A percentile compares a stretch with the other conserved stretches of the same genome.
phyloP scores from a whole-genome alignment of 352 stramenopile species.

The Globisporangium parvum region DNA sequence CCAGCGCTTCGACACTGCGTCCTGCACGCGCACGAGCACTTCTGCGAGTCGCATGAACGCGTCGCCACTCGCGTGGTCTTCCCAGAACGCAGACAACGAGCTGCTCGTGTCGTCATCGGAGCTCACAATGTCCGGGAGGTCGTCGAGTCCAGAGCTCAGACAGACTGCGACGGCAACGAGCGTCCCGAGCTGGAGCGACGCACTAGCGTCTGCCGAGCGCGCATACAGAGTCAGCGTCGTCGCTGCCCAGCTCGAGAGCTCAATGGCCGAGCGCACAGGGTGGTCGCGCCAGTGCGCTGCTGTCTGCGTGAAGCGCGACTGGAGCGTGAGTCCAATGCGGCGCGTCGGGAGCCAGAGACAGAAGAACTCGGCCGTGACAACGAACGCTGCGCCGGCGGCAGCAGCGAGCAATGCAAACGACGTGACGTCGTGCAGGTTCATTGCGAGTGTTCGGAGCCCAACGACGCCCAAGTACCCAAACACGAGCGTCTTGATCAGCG shows the following conservation, averaged over 20 bases:
- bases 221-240: constrained; percentile 58
- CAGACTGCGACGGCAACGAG: constrained; percentile 44
- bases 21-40: constrained; percentile 36
- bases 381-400: constrained; percentile 61
- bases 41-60: constrained; percentile 35
- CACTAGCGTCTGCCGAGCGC: constrained; percentile 40
- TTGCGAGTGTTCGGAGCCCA: constrained; percentile 52
- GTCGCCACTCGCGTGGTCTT: constrained; percentile 41
- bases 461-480: constrained; percentile 72
- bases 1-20: constrained; percentile 8
- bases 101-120: constrained; percentile 26
- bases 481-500: constrained; percentile 73
- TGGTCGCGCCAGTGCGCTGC: constrained; percentile 57
- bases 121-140: constrained; percentile 48
- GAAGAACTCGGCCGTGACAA: constrained; percentile 70
- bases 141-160: constrained; percentile 47
- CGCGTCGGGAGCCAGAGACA: constrained; percentile 74
- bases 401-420: constrained; percentile 61
- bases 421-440: constrained; percentile 67
- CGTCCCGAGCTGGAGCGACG: constrained; percentile 49
- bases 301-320: constrained; percentile 67
- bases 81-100: constrained; percentile 43
- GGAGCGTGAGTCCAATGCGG: constrained; percentile 59
- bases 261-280: constrained; percentile 35
- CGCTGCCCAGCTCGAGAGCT: constrained; percentile 58